Conservation (phyloP, 1,284 basidiomycete genomes). For the Afroboletus lepidellus region DNA sequence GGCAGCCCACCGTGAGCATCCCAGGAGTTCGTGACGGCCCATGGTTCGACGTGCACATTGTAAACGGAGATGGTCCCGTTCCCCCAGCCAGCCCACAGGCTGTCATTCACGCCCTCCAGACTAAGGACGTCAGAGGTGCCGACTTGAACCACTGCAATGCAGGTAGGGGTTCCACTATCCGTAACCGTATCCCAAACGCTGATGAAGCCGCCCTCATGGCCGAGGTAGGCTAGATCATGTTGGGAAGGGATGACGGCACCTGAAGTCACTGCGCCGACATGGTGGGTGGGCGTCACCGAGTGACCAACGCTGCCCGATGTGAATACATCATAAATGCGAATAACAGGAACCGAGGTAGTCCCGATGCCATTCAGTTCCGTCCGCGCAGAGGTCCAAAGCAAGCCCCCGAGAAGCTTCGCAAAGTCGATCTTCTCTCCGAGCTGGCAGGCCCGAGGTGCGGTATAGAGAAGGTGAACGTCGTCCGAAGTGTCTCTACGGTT, state of each 20-base stretch:
- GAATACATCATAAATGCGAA: constrained; percentile 78
- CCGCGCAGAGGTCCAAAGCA: constrained; percentile 78
- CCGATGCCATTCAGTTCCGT: constrained; percentile 44
- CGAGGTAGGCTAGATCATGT: constrained; percentile 75
- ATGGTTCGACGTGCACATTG: constrained; percentile 70
- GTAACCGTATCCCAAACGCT: constrained; percentile 70
- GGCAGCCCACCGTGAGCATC: constrained; percentile 79
- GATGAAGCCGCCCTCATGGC: constrained; percentile 90
- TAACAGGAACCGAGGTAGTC: constrained; percentile 68
- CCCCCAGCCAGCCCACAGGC: constrained; percentile 84
- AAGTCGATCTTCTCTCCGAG: constrained; percentile 83
- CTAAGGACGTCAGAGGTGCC: constrained; percentile 77
- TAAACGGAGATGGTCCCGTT: constrained; percentile 85
- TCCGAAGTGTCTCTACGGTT: constrained; percentile 36
- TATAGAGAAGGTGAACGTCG: constrained; percentile 40
- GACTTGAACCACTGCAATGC: constrained; percentile 72
- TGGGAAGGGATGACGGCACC: constrained; percentile 75
- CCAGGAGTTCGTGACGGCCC: constrained; percentile 90
- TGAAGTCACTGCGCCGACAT: constrained; percentile 78
- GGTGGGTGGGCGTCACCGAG: constrained; percentile 55
- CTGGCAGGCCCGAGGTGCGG: constrained; percentile 63
- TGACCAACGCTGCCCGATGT: constrained; percentile 48
- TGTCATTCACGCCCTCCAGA: constrained; percentile 76
- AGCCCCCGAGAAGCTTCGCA: constrained; percentile 66
- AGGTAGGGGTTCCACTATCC: constrained; percentile 52